Conservation (phyloP, 306 rosid genomes). For the Vachellia collinsii region DNA sequence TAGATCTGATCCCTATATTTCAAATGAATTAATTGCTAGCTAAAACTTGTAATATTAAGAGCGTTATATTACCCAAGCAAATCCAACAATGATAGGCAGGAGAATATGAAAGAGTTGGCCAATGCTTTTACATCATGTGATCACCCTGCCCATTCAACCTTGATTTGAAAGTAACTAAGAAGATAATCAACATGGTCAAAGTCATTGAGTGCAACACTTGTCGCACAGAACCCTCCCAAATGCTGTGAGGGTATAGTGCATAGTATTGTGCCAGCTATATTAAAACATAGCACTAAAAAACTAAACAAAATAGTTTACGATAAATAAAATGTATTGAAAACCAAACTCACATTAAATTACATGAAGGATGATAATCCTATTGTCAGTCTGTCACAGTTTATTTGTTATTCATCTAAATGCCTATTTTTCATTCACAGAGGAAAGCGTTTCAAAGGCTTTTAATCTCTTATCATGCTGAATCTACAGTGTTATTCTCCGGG, state of each 20-base stretch:
- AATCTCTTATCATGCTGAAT: neutral
- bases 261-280: neutral
- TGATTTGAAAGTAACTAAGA: neutral
- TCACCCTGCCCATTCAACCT: neutral
- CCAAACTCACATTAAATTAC: neutral
- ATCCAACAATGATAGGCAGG: conserved; percentile 17
- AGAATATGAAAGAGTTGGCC: neutral
- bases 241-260: neutral
- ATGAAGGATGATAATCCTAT: neutral
- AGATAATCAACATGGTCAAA: neutral
- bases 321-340: neutral
- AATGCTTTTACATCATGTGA: neutral
- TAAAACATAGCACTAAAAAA: neutral
- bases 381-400: neutral
- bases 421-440: neutral
- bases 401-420: conserved; percentile 10
- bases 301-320: neutral
- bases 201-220: neutral
- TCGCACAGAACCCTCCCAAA: neutral
- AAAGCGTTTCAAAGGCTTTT: conserved; percentile 6
- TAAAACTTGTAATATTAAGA: conserved; percentile 2
- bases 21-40: neutral
- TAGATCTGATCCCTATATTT: neutral
- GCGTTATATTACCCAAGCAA: conserved; percentile 5
- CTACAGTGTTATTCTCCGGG: neutral